Base-by-base conservation (phyloP, 2,329 filamentous ascomycete genomes). In the Shiraia bambusicola region DNA sequence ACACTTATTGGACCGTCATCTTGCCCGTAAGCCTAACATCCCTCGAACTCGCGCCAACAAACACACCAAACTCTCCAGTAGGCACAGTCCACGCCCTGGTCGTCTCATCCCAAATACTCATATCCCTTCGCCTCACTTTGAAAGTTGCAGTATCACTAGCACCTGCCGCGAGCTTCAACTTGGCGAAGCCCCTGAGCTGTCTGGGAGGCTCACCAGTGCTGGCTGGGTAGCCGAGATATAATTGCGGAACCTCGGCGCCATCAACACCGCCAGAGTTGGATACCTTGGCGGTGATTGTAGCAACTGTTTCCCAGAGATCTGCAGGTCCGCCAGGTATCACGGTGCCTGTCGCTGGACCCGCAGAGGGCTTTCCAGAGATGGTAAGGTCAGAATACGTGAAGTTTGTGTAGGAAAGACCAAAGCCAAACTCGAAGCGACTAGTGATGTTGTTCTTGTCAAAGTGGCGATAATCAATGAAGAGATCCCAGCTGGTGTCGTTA, bases 401-500 rank as follows among this genome's bases (percentile, higher is more conserved):
- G 41, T 59, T 69, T 9, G 69, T 69, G 59, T 73, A 74, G 3
- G 66, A 65, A 3, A 75, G 52, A 5, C 71, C 72, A 36, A 66
- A 74, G n/a, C 73, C 72, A 43, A 75, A 76, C 22, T 70, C 70
- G 46, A 66, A 74, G 2, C 69, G 59, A 0, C 72, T 71, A 2
- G 54, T 56, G 32, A 74, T 71, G 43, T 66, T 65, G 34, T 66
- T 48, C 43, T 67, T 58, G 50, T 72, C 69, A 42, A 76, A 75
- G 30, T 65, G 50, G 22, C 71, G 64, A 54, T 76, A 76, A 45
- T 76, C 72, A 47, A 75, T 68, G 48, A 68, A 70, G 10, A 74
- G 49, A 13, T 71, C 69, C 58, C 73, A 72, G n/a, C 60, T 54
- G 37, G 62, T 42, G 24, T 54, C 51, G 33, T 45, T 40, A 2